Evolutionary conservation across 2,329 filamentous ascomycete species (phyloP).

Genomic region (Diaporthe batatas): DNA sequence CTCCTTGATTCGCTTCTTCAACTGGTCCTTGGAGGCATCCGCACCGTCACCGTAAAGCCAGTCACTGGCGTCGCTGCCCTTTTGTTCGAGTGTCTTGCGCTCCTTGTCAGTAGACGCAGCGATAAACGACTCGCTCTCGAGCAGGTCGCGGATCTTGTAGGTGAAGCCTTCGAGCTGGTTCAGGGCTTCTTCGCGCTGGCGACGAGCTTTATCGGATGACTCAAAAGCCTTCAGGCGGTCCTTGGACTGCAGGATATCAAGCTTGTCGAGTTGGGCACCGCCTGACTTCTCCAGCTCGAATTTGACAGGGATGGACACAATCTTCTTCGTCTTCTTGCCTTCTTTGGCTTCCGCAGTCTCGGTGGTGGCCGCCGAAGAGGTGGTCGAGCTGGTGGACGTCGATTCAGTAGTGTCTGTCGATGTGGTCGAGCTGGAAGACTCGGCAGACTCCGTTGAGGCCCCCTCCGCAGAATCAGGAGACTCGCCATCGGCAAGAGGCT

Average conservation of each 20-base stretch:
- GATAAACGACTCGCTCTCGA: conserved; percentile 82
- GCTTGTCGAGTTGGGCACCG: conserved; percentile 61
- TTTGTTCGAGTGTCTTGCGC: conserved; percentile 75
- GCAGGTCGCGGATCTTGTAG: conserved; percentile 86
- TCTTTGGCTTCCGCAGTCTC: conserved; percentile 65
- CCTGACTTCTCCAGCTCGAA: conserved; percentile 65
- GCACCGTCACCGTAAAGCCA: conserved; percentile 92
- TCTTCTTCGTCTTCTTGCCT: conserved; percentile 71
- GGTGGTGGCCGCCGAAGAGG: conserved; percentile 61
- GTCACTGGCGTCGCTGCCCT: conserved; percentile 78
- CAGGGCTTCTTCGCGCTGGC: conserved; percentile 84
- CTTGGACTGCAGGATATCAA: conserved; percentile 66
- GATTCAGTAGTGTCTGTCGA: conserved; percentile 52
- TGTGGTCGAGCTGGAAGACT: conserved; percentile 52
- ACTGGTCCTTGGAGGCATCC: conserved; percentile 79
- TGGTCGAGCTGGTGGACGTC: conserved; percentile 46
- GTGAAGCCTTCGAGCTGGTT: conserved; percentile 96
- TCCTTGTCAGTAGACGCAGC: conserved; percentile 77
- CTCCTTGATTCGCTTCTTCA: conserved; percentile 81
- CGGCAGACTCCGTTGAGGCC: conserved; percentile 58
- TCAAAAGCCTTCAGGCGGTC: conserved; percentile 87
- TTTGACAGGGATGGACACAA: conserved; percentile 67
- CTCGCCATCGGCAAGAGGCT: conserved; percentile 75
- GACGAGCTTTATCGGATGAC: conserved; percentile 82
- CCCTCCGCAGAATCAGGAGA: conserved; percentile 58